A percentile compares a stretch with the other conserved stretches of the same genome.
Conservation (phyloP, 805 yeast genomes). For the Huiozyma sinensis region DNA sequence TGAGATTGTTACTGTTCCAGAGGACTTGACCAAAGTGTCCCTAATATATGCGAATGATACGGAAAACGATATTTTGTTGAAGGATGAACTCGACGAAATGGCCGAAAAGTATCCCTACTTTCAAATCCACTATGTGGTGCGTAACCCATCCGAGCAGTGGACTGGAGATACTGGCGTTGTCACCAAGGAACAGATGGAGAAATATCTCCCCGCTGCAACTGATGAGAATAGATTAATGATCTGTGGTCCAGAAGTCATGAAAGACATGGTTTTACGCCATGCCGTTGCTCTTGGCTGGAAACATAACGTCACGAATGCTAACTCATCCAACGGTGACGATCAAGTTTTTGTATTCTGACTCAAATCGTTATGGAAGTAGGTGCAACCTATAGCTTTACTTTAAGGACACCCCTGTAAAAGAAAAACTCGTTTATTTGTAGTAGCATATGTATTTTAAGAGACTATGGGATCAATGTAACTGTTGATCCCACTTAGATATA, state of each 20-base stretch:
- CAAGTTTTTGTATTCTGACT: slow-evolving; percentile 47
- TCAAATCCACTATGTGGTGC: slow-evolving; percentile 47
- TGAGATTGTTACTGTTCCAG: slow-evolving; percentile 57
- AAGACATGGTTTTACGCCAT: slow-evolving; percentile 37
- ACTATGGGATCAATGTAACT: too few relatives aligned
- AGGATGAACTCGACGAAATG: slow-evolving; percentile 62
- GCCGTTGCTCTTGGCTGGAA: slow-evolving; percentile 53
- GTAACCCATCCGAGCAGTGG: slow-evolving; percentile 43
- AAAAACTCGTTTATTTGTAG: too few relatives aligned
- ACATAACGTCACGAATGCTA: slow-evolving; percentile 31
- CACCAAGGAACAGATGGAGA: slow-evolving; percentile 44
- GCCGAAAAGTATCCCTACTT: slow-evolving; percentile 53
- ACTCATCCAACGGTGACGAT: slow-evolving; percentile 27
- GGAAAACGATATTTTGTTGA: slow-evolving; percentile 64
- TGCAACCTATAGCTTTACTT: too few relatives aligned
- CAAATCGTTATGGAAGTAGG: background rate
- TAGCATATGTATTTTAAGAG: too few relatives aligned
- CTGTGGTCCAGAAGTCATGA: slow-evolving; percentile 71
- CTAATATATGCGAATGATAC: slow-evolving; percentile 67
- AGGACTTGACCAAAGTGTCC: slow-evolving; percentile 49
- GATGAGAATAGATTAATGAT: slow-evolving; percentile 47
- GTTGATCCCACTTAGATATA: too few relatives aligned
- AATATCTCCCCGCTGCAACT: slow-evolving; percentile 42
- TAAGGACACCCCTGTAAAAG: too few relatives aligned
- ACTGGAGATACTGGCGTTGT: slow-evolving; percentile 49